These are phyloP conservation scores for Annulohypoxylon maeteangense DNA, from an alignment of 495 filamentous ascomycete genomes.

Conservation along the genomic window DNA sequence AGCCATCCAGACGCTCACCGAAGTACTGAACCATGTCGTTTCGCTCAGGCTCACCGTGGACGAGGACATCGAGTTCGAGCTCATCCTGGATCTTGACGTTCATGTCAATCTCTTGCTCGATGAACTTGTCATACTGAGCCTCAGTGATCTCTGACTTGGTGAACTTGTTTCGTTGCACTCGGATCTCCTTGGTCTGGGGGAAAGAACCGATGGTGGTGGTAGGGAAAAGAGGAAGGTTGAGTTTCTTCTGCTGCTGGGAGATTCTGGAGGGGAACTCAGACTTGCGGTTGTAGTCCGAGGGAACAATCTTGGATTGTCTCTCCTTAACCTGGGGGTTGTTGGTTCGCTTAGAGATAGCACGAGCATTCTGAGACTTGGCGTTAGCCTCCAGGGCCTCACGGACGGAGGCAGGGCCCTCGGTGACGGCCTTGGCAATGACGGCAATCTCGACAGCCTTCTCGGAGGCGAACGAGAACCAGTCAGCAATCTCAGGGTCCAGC, in stretches of 20 bases:
- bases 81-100: conserved; percentile 97
- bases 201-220: conserved; percentile 99
- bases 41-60: conserved; percentile 98
- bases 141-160: conserved; percentile 96
- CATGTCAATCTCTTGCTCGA: conserved; percentile 94
- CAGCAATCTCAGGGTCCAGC: conserved; percentile 86
- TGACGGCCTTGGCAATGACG: conserved; percentile 95
- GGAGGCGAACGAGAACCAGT: conserved; percentile 98
- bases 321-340: conserved; percentile 97
- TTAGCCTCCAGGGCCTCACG: conserved; percentile 90
- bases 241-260: conserved; percentile 82
- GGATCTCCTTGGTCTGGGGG: conserved; percentile 99
- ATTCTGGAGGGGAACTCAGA: conserved; percentile 85
- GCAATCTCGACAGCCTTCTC: conserved; percentile 94
- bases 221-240: conserved; percentile 95
- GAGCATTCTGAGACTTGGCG: conserved; percentile 86
- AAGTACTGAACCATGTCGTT: conserved; percentile 99
- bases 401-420: conserved; percentile 86
- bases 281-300: conserved; percentile 89
- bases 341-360: conserved; percentile 89
- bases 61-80: conserved; percentile 93
- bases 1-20: conserved; percentile 94
- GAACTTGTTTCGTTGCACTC: conserved; percentile 94
- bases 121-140: conserved; percentile 95
- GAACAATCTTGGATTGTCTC: conserved; percentile 85